A percentile compares a stretch with the other conserved stretches of the same genome.
phyloP scores from a whole-genome alignment of 345 rosid species.

The Lepidium africanum region DNA sequence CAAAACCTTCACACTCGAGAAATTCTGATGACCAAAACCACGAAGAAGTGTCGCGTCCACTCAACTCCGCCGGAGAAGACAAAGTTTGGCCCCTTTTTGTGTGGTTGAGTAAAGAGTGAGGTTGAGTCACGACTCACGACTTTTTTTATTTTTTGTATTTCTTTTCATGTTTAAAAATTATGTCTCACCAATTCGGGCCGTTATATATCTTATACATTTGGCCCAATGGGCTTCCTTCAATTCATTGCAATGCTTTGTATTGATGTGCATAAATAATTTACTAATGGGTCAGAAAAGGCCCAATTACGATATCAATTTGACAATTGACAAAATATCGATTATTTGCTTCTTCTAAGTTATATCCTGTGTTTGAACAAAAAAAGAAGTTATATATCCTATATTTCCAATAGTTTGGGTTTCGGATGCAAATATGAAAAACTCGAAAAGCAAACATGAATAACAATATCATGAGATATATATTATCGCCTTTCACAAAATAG shows the following conservation, averaged over 20 bases:
- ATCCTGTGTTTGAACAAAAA: too few relatives aligned
- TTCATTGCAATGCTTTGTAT: neutral
- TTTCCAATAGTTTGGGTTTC: neutral
- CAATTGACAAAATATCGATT: neutral
- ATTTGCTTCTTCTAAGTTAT: neutral
- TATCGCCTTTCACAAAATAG: neutral
- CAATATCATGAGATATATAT: neutral
- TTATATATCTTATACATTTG: neutral
- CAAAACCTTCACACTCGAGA: constrained; percentile 14
- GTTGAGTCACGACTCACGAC: constrained; percentile 10
- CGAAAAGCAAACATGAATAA: neutral
- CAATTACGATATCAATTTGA: neutral
- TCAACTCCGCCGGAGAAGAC: constrained; percentile 26
- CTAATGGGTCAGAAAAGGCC: neutral
- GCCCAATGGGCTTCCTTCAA: constrained; percentile 3
- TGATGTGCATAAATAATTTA: neutral
- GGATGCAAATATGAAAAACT: neutral
- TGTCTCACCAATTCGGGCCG: too few relatives aligned
- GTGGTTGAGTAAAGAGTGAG: neutral
- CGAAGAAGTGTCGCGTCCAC: neutral
- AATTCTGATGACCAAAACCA: constrained; percentile 10
- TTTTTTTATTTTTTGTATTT: neutral
- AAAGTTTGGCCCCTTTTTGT: constrained; percentile 51
- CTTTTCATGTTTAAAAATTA: neutral
- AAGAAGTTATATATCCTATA: neutral